A percentile compares a stretch with the other conserved stretches of the same genome.
These are phyloP conservation scores for Cercospora canescens DNA, from an alignment of 2,329 filamentous ascomycete species.

Conservation along the genomic window DNA sequence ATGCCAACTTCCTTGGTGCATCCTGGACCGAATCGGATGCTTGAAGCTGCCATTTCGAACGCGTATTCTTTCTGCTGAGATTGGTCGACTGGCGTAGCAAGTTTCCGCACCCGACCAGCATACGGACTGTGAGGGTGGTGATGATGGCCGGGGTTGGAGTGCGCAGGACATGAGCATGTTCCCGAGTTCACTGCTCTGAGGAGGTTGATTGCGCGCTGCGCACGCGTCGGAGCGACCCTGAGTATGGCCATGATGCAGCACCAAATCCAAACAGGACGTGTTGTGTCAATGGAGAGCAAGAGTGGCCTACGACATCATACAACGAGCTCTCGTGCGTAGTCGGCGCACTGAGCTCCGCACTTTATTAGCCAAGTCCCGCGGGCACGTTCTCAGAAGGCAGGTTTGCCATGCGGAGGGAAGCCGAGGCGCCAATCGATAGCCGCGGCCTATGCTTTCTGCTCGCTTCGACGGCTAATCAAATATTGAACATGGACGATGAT, in stretches of 20 bases:
- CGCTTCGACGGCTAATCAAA: not conserved
- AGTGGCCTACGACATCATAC: constrained; percentile 1
- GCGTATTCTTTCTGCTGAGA: constrained; percentile 88
- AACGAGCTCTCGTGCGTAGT: not conserved
- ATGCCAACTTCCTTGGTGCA: constrained; percentile 92
- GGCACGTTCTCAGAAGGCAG: not conserved
- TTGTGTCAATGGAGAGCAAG: not conserved
- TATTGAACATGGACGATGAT: not conserved
- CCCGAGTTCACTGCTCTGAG: constrained; percentile 89
- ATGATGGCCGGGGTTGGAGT: constrained; percentile 76
- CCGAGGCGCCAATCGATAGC: not conserved
- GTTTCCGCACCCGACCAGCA: constrained; percentile 50
- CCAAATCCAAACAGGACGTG: not conserved
- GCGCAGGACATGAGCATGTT: constrained; percentile 82
- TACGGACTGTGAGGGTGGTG: constrained; percentile 57
- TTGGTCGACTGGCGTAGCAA: constrained; percentile 76
- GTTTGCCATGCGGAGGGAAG: not conserved
- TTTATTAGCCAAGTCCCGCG: no score
- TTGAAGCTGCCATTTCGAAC: constrained; percentile 96
- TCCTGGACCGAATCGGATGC: constrained; percentile 90
- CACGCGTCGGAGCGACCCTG: constrained; percentile 46
- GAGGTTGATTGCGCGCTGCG: constrained; percentile 66
- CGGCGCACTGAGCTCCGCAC: not conserved
- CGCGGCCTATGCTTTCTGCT: not conserved
- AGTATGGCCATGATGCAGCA: constrained; percentile 36